Conservation (phyloP, 768 basidiomycete genomes). For the Xerocomellus dryophilus region DNA sequence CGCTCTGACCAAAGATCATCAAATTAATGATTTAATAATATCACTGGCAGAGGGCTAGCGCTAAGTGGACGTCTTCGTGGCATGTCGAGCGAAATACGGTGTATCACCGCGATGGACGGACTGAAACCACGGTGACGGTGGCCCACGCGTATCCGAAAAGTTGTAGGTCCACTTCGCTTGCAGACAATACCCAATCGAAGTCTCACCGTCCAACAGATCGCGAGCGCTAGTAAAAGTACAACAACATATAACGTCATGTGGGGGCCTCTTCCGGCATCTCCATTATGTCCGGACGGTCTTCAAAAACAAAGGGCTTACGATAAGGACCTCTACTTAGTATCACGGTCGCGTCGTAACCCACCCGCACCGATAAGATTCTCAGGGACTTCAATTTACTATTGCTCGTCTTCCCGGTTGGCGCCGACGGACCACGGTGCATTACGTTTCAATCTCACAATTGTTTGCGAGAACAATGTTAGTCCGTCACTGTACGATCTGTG, state of each 20-base stretch:
- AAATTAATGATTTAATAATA: slow-evolving; percentile 1
- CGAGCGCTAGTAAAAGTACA: not conserved
- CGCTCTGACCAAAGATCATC: not conserved
- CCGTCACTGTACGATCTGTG: too few relatives aligned
- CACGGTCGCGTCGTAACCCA: too few relatives aligned
- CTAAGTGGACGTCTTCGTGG: not conserved
- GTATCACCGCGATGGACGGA: not conserved
- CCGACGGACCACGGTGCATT: too few relatives aligned
- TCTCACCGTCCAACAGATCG: not conserved
- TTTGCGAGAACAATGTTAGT: too few relatives aligned
- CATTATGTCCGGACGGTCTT: not conserved
- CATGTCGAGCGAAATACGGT: too few relatives aligned
- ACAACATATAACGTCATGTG: not conserved
- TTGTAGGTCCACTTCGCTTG: not conserved
- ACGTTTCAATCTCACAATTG: too few relatives aligned
- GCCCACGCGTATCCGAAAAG: not conserved
- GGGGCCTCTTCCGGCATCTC: not conserved
- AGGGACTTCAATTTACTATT: not conserved
- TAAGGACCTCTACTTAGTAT: not conserved
- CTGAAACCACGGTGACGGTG: not conserved
- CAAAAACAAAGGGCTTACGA: not conserved
- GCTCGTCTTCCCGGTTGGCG: too few relatives aligned
- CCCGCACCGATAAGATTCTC: too few relatives aligned
- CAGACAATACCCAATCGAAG: too few relatives aligned
- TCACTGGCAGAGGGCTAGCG: not conserved